Percentiles rank a stretch among this genome's conserved stretches.
Evolutionary conservation across 805 yeast species (phyloP).

Genomic region (Metschnikowia borealis): DNA sequence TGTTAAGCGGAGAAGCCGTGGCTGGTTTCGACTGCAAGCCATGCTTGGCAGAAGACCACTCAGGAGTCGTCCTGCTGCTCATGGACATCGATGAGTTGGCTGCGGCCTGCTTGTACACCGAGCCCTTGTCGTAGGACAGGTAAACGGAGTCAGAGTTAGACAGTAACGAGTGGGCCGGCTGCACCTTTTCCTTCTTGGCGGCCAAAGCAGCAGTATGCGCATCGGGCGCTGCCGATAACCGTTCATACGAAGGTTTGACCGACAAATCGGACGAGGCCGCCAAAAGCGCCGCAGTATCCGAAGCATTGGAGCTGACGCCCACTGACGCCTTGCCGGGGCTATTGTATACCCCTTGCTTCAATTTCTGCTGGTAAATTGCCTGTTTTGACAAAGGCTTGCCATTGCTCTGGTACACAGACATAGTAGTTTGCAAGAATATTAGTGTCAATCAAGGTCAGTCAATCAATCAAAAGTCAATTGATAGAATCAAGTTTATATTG

Average conservation of each 20-base stretch:
- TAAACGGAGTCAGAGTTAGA: conserved; percentile 31
- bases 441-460: too few relatives aligned
- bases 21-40: conserved; percentile 31
- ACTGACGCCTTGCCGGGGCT: conserved; percentile 42
- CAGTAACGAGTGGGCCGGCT: conserved; percentile 7
- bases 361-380: conserved; percentile 70
- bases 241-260: conserved; percentile 57
- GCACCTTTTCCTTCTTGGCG: conserved; percentile 32
- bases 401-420: conserved; percentile 59
- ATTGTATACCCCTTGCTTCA: conserved; percentile 65
- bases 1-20: conserved; percentile 24
- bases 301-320: conserved; percentile 66
- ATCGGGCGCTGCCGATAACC: conserved; percentile 49
- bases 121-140: conserved; percentile 22
- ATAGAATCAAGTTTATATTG: too few relatives aligned
- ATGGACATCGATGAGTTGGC: conserved; percentile 42
- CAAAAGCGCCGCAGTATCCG: conserved; percentile 72
- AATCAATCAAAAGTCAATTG: neutral
- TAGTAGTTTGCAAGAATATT: conserved; percentile 7
- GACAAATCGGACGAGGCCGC: conserved; percentile 66
- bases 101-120: conserved; percentile 32
- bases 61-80: conserved; percentile 45
- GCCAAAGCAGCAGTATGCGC: conserved; percentile 64
- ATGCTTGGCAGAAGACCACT: conserved; percentile 27
- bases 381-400: conserved; percentile 72